Conservation (phyloP, 139 green algal genomes). For the Gonium pectorale region DNA sequence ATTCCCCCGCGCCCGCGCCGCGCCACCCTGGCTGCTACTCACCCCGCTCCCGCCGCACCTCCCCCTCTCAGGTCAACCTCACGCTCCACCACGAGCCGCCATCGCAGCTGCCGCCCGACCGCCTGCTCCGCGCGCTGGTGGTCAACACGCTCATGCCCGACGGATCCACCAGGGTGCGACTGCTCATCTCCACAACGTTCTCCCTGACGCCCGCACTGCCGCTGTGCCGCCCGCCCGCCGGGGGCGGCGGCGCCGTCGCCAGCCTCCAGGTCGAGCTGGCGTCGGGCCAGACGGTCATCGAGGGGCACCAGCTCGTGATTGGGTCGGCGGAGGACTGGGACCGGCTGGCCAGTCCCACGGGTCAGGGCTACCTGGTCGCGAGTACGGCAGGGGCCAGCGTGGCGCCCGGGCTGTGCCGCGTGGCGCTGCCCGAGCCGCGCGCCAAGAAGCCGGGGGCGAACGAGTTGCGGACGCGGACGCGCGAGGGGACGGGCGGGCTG, state of each 20-base stretch:
- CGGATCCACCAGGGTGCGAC: constrained; percentile 5
- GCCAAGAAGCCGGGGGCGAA: constrained; percentile 21
- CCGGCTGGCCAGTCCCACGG: not conserved
- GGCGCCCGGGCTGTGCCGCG: constrained; percentile 5
- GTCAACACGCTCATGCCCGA: not conserved
- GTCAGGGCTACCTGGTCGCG: constrained; percentile 26
- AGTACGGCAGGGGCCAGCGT: not conserved
- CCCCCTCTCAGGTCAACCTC: not conserved
- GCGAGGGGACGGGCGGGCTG: too few species aligned
- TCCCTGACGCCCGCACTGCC: constrained; percentile 31
- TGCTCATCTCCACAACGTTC: not conserved
- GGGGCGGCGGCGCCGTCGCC: not conserved
- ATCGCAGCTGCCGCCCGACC: constrained; percentile 1
- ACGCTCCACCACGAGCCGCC: constrained; percentile 34
- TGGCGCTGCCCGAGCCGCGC: constrained; percentile 41
- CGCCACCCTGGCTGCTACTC: too few species aligned
- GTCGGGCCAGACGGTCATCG: constrained; percentile 14
- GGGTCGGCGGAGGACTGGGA: not conserved
- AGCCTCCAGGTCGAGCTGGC: constrained; percentile 35
- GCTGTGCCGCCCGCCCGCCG: not conserved
- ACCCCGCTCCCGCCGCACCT: not conserved
- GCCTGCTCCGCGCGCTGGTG: constrained; percentile 1
- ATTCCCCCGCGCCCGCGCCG: too few species aligned
- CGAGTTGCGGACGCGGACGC: too few species aligned
- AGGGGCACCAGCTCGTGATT: not conserved